phyloP scores from a whole-genome alignment of 345 rosid genomes.

The Capsella bursapastoris region DNA sequence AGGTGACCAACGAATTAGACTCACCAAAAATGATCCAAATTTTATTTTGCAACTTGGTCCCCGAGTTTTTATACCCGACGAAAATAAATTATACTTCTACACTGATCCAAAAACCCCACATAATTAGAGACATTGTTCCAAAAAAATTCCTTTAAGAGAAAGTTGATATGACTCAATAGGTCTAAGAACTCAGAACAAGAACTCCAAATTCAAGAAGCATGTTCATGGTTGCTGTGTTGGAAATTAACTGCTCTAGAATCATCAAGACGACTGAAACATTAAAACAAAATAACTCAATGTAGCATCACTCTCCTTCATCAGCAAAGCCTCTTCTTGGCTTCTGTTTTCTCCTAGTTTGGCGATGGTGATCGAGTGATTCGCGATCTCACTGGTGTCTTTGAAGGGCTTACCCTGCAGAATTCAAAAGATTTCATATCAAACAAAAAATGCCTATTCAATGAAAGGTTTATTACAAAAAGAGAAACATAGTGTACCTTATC shows the following conservation, averaged over 20 bases:
- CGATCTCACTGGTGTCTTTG: too few species aligned
- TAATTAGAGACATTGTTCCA: background rate
- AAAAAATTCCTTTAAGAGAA: background rate
- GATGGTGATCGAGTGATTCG: too few species aligned
- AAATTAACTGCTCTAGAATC: slow-evolving; percentile 23
- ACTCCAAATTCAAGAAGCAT: slow-evolving; percentile 35
- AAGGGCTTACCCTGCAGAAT: too few species aligned
- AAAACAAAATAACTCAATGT: background rate
- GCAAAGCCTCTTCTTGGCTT: too few species aligned
- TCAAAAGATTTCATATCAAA: too few species aligned
- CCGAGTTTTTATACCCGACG: background rate
- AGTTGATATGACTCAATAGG: slow-evolving; percentile 6
- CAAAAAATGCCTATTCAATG: background rate
- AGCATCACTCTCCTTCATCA: too few species aligned
- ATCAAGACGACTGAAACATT: background rate
- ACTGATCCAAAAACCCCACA: background rate
- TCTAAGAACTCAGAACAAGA: slow-evolving; percentile 33
- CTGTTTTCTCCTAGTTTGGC: too few species aligned
- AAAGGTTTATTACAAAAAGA: background rate
- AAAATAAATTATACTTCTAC: background rate
- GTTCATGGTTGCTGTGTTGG: slow-evolving; percentile 26
- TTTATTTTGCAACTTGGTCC: background rate
- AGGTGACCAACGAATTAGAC: background rate
- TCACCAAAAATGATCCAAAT: background rate
- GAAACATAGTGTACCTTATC: slow-evolving; percentile 52